Base-by-base conservation (phyloP, 768 basidiomycete genomes). In the Polyporus arcularius region DNA sequence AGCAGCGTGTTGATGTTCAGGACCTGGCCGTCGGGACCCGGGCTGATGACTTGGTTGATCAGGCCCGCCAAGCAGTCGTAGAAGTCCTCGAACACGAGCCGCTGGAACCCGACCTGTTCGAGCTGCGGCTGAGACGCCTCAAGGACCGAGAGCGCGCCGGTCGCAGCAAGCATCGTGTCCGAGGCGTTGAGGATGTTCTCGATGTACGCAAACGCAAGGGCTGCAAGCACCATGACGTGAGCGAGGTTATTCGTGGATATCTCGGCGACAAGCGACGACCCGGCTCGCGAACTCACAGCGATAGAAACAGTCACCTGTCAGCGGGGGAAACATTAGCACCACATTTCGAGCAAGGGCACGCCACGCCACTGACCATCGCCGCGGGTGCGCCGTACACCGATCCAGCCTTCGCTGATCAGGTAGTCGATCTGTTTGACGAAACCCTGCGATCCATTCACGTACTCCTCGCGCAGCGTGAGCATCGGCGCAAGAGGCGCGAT, bases 271-370 rank as follows among this genome's bases (percentile, higher is more conserved):
- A 16, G 15, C 16, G 52, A 12, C 16, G 6, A 53, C 38, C 5
- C 12, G 2, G 15, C 2, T 35, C 26, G 16, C 52, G 41, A 57
- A 70, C 75, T 80, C 71, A 92, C 92, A 88, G 80, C 94, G 81
- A 72, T 96, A 97, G 73, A 96, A 96, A 71, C 95, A 96, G 71
- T 92, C 91, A 0, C 95, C 94, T 85, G 46, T n/a, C 18, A 53
- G 18, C 35, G 12, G 48, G 18, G 9, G 28, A 16, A 54, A 31
- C 21, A n/a, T 5, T 12, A 11, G 50, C 28, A 31, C 14, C 4
- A 7, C 35, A 4, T 30, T 1, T 14, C 35, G 21, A 47, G 47
- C 1, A 26, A 48, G 21, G 21, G 28, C 43, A 43, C 45, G 53
- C 41, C 50, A 38, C 70, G 55, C 47, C 75, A 80, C 66, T 76